Evolutionary conservation across 2,329 filamentous ascomycete genomes (phyloP), one percentile per base, ranked within the genome.

Genomic region (Colletotrichum lupini): DNA sequence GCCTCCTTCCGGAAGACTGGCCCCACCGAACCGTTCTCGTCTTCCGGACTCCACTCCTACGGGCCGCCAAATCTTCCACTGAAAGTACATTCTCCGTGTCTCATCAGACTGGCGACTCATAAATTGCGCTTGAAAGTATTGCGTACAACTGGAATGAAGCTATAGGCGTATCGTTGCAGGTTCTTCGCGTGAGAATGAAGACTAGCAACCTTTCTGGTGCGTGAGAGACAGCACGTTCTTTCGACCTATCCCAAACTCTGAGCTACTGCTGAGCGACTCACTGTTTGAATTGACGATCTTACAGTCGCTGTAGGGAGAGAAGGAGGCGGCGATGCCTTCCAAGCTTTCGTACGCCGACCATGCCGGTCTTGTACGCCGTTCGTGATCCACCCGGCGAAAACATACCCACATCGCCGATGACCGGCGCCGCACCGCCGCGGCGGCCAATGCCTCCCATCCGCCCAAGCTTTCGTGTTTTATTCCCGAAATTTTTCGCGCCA

Each of bases 121-220:
- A 1, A 0, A 0, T n/a, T 46, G 16, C 19, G 19, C 1, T 9
- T 19, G 0, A 9, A 7, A 19, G 7, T 19, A 19, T 7, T n/a
- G 19, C 42, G 16, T 8, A 1, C 0, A 46, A 8, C 16, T n/a
- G 16, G 2, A 46, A 8, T 0, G 16, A 46, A 19, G 42, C 19
- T 16, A n/a, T 3, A 46, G 0, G 42, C 42, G 42, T n/a, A 46
- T n/a, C 0, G 5, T n/a, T 4, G 3, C 8, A 1, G 19, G 42
- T n/a, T 46, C 19, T 46, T 46, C 42, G 19, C 1, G 6, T n/a
- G 7, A 16, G 35, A 42, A 0, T 16, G 35, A 42, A 16, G 0
- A 42, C 35, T n/a, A n/a, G 19, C 0, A 46, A 46, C 4, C 42
- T 46, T 1, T 3, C 0, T n/a, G 19, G 16, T 7, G 1, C 42